Percentiles rank a stretch among this genome's conserved stretches.
These are phyloP conservation scores for Lachancea waltii DNA, from an alignment of 805 yeast species.

Conservation along the genomic window DNA sequence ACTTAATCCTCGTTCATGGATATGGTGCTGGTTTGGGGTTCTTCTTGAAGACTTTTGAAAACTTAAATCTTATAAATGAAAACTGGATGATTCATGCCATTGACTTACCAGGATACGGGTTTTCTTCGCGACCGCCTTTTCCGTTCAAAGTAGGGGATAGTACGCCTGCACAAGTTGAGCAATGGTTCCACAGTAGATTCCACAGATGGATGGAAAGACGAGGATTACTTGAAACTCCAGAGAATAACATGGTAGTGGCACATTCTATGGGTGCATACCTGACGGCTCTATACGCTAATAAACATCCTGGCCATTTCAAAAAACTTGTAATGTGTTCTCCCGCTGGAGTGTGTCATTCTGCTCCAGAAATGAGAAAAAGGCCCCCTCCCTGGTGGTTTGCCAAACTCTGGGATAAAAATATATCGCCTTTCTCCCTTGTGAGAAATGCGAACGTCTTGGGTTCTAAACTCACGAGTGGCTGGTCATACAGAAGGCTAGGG, in stretches of 20 bases:
- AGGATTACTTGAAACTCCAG: slow-evolving; percentile 20
- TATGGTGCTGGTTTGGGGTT: slow-evolving; percentile 93
- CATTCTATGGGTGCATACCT: slow-evolving; percentile 94
- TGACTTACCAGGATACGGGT: slow-evolving; percentile 86
- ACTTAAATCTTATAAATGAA: slow-evolving; percentile 35
- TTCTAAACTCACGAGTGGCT: slow-evolving; percentile 77
- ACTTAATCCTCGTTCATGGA: slow-evolving; percentile 81
- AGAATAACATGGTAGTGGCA: slow-evolving; percentile 56
- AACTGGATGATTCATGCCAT: slow-evolving; percentile 77
- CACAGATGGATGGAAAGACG: slow-evolving; percentile 34
- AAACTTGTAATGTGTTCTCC: slow-evolving; percentile 81
- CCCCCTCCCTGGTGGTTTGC: slow-evolving; percentile 71
- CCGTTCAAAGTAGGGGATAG: slow-evolving; percentile 31
- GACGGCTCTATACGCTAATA: slow-evolving; percentile 58
- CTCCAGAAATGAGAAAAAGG: slow-evolving; percentile 35
- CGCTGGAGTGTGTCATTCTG: slow-evolving; percentile 55
- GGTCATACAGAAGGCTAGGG: slow-evolving; percentile 81
- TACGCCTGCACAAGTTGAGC: slow-evolving; percentile 24
- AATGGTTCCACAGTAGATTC: slow-evolving; percentile 47
- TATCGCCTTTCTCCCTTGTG: slow-evolving; percentile 79
- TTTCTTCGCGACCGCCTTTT: slow-evolving; percentile 74
- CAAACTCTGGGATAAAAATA: slow-evolving; percentile 76
- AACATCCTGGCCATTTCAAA: slow-evolving; percentile 52
- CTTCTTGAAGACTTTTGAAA: slow-evolving; percentile 66
- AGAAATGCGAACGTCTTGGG: slow-evolving; percentile 77